Conservation (phyloP, 352 stramenopile species). For the Phytophthora ohioensis region DNA sequence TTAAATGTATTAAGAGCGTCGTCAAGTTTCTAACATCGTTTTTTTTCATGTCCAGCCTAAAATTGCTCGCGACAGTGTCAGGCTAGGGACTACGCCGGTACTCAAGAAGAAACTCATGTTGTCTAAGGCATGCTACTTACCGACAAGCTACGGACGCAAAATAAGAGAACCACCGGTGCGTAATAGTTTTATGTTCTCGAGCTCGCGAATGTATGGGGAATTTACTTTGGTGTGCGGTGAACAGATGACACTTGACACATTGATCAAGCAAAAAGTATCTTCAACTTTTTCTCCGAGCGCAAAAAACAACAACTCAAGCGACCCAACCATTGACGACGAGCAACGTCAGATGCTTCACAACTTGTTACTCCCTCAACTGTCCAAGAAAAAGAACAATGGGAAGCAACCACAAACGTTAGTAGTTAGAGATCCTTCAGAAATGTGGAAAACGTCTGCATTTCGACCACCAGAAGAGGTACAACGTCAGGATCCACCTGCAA, state of each 20-base stretch:
- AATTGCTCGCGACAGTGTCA: slow-evolving; percentile 13
- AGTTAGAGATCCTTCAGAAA: slow-evolving; percentile 32
- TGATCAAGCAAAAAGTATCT: slow-evolving; percentile 49
- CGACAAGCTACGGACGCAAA: slow-evolving; percentile 41
- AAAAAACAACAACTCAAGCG: slow-evolving; percentile 21
- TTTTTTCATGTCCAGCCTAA: slow-evolving; percentile 15
- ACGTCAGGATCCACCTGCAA: slow-evolving; percentile 21
- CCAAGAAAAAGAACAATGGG: slow-evolving; percentile 9
- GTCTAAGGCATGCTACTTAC: slow-evolving; percentile 48
- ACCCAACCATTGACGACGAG: slow-evolving; percentile 18
- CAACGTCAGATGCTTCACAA: slow-evolving; percentile 27
- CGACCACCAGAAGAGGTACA: neutral
- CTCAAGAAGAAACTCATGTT: slow-evolving; percentile 58
- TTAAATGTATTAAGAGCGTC: too few relatives aligned
- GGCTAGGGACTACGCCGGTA: slow-evolving; percentile 18
- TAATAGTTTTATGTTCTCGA: neutral
- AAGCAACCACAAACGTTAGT: slow-evolving; percentile 3
- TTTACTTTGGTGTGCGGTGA: neutral
- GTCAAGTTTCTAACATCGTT: neutral
- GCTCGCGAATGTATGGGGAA: neutral
- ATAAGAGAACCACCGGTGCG: slow-evolving; percentile 49
- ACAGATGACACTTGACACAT: slow-evolving; percentile 61
- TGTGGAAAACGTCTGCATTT: slow-evolving; percentile 39
- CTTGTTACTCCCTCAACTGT: slow-evolving; percentile 28
- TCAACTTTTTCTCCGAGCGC: neutral